Evolutionary conservation across 345 rosid species (phyloP).

Genomic region (Microthlaspi erraticum): DNA sequence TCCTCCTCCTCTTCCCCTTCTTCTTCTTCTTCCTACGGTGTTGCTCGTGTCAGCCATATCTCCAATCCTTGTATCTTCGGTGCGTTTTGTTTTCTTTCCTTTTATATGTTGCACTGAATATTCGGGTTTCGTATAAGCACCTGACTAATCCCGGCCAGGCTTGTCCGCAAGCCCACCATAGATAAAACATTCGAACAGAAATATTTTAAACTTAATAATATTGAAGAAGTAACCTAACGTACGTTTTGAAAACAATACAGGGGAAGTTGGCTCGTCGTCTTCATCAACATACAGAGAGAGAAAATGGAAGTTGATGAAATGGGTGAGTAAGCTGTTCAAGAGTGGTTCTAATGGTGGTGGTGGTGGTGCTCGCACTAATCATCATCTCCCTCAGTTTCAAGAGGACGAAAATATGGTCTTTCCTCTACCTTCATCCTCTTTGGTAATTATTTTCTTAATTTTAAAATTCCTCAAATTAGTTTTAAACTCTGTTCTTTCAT

Average conservation of each 20-base stretch:
- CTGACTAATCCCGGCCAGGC: too few relatives aligned
- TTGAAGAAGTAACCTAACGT: conserved; percentile 14
- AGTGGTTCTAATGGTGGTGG: conserved; percentile 54
- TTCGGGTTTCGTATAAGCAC: too few relatives aligned
- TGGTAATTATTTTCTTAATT: conserved; percentile 53
- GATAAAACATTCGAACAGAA: not conserved
- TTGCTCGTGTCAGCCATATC: conserved; percentile 56
- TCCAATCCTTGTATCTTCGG: conserved; percentile 88
- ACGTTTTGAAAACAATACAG: conserved; percentile 50
- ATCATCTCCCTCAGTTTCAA: conserved; percentile 62
- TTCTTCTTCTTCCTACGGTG: conserved; percentile 30
- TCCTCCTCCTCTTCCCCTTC: conserved; percentile 32
- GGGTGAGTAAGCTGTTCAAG: conserved; percentile 90
- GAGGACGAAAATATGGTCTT: conserved; percentile 87
- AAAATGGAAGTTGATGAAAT: conserved; percentile 85
- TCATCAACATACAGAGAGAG: conserved; percentile 71
- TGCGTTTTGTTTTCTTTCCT: conserved; percentile 36
- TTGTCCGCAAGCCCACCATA: not conserved
- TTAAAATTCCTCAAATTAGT: not conserved
- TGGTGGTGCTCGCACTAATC: conserved; percentile 45
- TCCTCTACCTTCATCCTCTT: conserved; percentile 63
- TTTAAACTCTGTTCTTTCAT: not conserved
- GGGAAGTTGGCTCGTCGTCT: conserved; percentile 58
- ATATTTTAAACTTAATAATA: not conserved
- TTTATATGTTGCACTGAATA: not conserved